A percentile compares a stretch with the other conserved stretches of the same genome.
Conservation (phyloP, 768 basidiomycete species). For the Heimioporus sp. region DNA sequence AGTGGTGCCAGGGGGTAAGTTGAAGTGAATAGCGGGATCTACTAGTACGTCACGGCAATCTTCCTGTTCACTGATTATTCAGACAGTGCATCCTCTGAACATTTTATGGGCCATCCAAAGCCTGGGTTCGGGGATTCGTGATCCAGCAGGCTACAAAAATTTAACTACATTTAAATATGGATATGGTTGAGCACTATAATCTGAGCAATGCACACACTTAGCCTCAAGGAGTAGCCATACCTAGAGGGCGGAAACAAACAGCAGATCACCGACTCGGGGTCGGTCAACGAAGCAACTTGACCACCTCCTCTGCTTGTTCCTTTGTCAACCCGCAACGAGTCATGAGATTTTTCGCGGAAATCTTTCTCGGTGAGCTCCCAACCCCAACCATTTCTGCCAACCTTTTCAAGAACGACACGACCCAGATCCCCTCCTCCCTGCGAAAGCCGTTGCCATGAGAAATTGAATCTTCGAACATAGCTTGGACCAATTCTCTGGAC, state of each 20-base stretch:
- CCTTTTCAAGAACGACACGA: conserved; percentile 22
- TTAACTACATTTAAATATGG: not conserved
- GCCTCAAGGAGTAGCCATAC: too few species aligned
- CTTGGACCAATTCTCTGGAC: conserved; percentile 16
- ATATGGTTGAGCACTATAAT: conserved; percentile 1
- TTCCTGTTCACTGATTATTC: conserved; percentile 13
- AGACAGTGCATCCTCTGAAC: conserved; percentile 10
- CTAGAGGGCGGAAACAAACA: too few species aligned
- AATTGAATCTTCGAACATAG: conserved; percentile 22
- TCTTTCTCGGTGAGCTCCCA: conserved; percentile 5
- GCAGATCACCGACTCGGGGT: too few species aligned
- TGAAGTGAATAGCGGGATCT: conserved; percentile 7
- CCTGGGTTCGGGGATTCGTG: conserved; percentile 16
- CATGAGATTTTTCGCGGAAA: conserved; percentile 7
- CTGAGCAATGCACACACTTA: not conserved
- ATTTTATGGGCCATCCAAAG: conserved; percentile 12
- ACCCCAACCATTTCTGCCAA: conserved; percentile 14
- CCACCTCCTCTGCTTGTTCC: conserved; percentile 20
- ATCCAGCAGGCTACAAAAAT: conserved; percentile 10
- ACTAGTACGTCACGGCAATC: not conserved
- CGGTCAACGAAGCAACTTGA: not conserved
- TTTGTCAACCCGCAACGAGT: conserved; percentile 16
- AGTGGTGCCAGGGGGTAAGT: conserved; percentile 17
- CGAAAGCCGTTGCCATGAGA: conserved; percentile 14
- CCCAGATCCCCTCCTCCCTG: conserved; percentile 18